Percentiles rank a stretch among this genome's conserved stretches.
These are phyloP conservation scores for Paecilomyces fulvus DNA, from an alignment of 2,329 filamentous ascomycete species.

Conservation along the genomic window DNA sequence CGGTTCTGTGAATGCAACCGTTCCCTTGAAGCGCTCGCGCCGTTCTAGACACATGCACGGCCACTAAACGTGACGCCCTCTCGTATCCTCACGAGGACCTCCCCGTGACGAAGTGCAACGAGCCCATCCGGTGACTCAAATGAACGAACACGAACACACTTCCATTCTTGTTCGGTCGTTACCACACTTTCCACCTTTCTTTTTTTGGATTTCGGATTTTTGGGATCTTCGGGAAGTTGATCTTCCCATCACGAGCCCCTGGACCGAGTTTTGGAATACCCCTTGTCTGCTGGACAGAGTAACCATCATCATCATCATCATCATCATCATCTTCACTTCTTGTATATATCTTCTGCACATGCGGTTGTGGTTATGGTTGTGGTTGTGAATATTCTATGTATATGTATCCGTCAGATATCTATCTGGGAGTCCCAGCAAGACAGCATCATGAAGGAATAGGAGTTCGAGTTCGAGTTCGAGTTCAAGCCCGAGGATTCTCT, in stretches of 20 bases:
- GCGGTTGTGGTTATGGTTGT: no score
- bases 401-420: no score
- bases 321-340: background rate
- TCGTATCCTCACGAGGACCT: background rate
- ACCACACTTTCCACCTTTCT: background rate
- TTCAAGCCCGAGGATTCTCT: no score
- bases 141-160: background rate
- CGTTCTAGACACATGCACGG: background rate
- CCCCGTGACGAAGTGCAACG: background rate
- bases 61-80: background rate
- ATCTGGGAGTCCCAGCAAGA: no score
- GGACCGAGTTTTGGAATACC: background rate
- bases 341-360: background rate
- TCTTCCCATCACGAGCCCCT: background rate
- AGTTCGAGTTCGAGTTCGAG: no score
- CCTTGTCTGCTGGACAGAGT: background rate
- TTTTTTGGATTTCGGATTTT: background rate
- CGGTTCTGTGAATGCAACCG: slow-evolving; percentile 1
- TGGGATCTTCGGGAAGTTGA: background rate
- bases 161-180: background rate
- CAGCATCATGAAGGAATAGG: no score
- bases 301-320: background rate
- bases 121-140: background rate
- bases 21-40: background rate
- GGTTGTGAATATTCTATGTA: background rate